Conservation (phyloP, 176 grass and related monocot genomes). For the Saccharum officinarum region DNA sequence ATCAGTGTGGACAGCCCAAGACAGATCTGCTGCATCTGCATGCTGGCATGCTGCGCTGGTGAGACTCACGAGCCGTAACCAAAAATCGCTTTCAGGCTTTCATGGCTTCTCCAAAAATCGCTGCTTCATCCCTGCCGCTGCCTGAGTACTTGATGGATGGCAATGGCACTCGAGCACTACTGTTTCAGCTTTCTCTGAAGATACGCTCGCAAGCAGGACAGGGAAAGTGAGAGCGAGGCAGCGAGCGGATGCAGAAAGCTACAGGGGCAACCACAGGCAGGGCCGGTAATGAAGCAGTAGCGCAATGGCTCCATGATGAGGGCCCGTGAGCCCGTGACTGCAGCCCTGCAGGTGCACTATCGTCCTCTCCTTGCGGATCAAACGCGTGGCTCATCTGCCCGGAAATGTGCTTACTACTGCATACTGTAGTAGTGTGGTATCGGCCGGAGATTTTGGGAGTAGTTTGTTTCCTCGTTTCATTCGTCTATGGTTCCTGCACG, state of each 20-base stretch:
- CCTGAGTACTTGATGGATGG: not conserved
- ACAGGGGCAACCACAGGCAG: not conserved
- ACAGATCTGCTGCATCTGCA: not conserved
- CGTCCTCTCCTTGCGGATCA: not conserved
- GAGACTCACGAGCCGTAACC: constrained; percentile 10
- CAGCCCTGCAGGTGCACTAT: not conserved
- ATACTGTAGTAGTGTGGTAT: not conserved
- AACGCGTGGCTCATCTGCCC: not conserved
- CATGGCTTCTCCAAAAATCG: not conserved
- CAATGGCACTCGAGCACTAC: not conserved
- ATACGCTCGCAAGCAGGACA: not conserved
- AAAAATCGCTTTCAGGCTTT: constrained; percentile 13
- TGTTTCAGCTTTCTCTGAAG: constrained; percentile 20
- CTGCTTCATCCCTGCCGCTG: not conserved
- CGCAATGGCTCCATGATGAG: not conserved
- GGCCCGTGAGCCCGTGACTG: no score
- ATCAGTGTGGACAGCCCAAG: constrained; percentile 25
- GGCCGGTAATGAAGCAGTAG: not conserved
- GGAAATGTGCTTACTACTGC: not conserved
- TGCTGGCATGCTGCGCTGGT: not conserved
- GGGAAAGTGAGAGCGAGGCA: not conserved
- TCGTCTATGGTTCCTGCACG: not conserved
- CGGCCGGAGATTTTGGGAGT: constrained; percentile 2
- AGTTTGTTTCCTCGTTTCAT: constrained; percentile 5
- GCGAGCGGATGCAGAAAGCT: not conserved